A percentile compares a stretch with the other conserved stretches of the same genome.
These are phyloP conservation scores for Zygnema cylindricum DNA, from an alignment of 139 green algal species.

Conservation along the genomic window DNA sequence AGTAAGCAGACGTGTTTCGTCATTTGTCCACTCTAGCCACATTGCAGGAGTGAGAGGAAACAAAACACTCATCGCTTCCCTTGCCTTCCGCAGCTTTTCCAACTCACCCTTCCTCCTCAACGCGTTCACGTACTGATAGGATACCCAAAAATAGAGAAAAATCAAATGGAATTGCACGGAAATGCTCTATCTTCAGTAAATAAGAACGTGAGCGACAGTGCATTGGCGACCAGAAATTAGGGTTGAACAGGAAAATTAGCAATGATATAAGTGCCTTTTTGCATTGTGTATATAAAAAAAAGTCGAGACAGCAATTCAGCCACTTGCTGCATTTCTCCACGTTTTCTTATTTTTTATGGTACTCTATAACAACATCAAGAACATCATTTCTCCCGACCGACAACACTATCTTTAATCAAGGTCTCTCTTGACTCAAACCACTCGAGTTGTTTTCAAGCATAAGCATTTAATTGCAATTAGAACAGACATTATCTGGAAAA, in stretches of 20 bases:
- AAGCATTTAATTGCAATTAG: not conserved
- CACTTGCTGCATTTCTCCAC: not conserved
- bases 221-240: conserved; percentile 7
- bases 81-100: conserved; percentile 35
- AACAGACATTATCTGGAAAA: not conserved
- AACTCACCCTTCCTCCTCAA: conserved; percentile 32
- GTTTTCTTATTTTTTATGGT: not conserved
- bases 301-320: not conserved
- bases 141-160: not conserved
- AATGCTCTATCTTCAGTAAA: not conserved
- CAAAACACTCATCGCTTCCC: conserved; percentile 47
- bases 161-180: not conserved
- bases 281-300: not conserved
- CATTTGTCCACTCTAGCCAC: conserved; percentile 58
- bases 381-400: not conserved
- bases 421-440: not conserved
- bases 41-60: conserved; percentile 53
- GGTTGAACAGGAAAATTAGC: not conserved
- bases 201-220: not conserved
- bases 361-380: too few species aligned
- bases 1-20: conserved; percentile 43
- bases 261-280: not conserved
- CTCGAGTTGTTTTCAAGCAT: not conserved
- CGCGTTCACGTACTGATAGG: conserved; percentile 27
- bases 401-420: not conserved